Conservation (phyloP, 768 basidiomycete genomes). For the Strobilomyces confusus region DNA sequence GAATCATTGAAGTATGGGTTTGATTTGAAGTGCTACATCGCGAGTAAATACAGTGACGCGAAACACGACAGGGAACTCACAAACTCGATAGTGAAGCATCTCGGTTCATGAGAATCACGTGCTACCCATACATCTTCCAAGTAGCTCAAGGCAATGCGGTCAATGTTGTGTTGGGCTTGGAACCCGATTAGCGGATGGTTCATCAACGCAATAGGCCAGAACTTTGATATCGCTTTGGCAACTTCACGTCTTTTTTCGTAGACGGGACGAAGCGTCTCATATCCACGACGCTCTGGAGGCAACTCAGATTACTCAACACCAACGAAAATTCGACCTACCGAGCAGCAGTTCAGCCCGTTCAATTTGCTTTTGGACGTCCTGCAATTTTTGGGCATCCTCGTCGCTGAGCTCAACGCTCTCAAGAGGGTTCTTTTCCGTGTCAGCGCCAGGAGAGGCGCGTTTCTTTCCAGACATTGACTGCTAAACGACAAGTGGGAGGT, state of each 20-base stretch:
- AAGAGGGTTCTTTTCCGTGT: constrained; percentile 67
- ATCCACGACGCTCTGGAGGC: constrained; percentile 57
- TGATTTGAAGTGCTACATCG: constrained; percentile 69
- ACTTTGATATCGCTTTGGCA: constrained; percentile 64
- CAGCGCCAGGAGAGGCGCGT: constrained; percentile 77
- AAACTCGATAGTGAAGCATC: constrained; percentile 85
- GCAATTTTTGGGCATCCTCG: constrained; percentile 67
- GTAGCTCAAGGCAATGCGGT: constrained; percentile 78
- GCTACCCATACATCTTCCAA: constrained; percentile 83
- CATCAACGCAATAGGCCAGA: constrained; percentile 85
- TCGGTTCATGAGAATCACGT: constrained; percentile 67
- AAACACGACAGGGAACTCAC: constrained; percentile 46
- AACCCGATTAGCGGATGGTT: constrained; percentile 62
- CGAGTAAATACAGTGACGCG: constrained; percentile 2
- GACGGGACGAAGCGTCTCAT: constrained; percentile 52
- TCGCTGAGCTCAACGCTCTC: constrained; percentile 64
- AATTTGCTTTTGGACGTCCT: constrained; percentile 62
- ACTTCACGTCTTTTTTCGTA: constrained; percentile 70
- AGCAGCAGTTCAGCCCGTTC: constrained; percentile 67
- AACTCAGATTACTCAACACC: constrained; percentile 2
- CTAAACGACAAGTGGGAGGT: constrained; percentile 1
- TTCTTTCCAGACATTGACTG: constrained; percentile 50
- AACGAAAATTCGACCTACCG: constrained; percentile 44
- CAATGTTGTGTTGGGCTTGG: constrained; percentile 67
- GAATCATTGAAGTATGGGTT: constrained; percentile 79